Evolutionary conservation across 2,329 filamentous ascomycete genomes (phyloP), one percentile per base, ranked within the genome.

Genomic region (Pyrenophora graminea): DNA sequence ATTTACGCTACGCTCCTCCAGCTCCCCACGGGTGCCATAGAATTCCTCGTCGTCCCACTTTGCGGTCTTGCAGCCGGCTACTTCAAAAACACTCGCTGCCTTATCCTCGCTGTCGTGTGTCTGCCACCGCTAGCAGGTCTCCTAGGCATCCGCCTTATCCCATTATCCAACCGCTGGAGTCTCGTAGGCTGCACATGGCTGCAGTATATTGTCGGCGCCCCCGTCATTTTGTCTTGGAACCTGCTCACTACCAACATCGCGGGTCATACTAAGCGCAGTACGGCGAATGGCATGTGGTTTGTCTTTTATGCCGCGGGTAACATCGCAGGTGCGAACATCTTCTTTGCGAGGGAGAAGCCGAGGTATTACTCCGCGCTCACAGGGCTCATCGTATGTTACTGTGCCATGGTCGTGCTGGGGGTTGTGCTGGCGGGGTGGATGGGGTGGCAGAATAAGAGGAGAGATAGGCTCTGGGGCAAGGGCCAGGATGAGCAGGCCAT

Each of bases 131-230:
- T 82, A 9, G 79, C 69, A 1, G 80, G 79, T 0, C 71, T 82
- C 0, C 68, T 82, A 1, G 80, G 80, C 4, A 80, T 83, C 50
- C 70, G 78, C 1, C 75, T 79, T 23, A 81, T 79, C 13, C 59
- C 66, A 17, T 65, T 80, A 3, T 63, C 75, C 3, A 72, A 81
- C 41, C 76, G 76, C 45, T 74, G 79, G 68, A 76, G 75, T 1
- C 72, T 82, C 1, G 78, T 81, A 0, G 80, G 69, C n/a, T 81
- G 79, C 58, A 79, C 78, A 6, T 82, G 80, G 80, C 64, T 82
- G 10, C 78, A 81, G 52, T 78, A 78, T 36, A 68, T 80, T 2
- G 52, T 82, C 33, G 80, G 80, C 4, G 77, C 78, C 0, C 77
- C 80, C 0, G 75, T 82, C 2, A 77, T 82, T 33, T 56, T 82